Base-by-base conservation (phyloP, 768 basidiomycete species). In the Tulasnella sp. region DNA sequence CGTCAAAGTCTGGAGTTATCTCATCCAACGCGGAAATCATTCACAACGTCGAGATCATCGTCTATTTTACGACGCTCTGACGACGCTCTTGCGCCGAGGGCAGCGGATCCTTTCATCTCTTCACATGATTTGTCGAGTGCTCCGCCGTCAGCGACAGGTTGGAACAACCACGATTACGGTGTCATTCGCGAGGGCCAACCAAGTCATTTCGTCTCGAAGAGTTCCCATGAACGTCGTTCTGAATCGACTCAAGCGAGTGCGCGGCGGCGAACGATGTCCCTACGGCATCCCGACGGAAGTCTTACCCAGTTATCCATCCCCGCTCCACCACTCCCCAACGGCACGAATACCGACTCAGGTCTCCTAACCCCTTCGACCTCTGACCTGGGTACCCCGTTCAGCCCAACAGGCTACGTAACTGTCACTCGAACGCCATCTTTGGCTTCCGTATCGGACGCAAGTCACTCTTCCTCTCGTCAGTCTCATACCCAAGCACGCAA, bases 251-350 rank as follows among this genome's bases (percentile, higher is more conserved):
- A 26, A 1, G 29, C 61, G 11, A 13, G 32, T 29, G 29, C 29
- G 16, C 61, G 61, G 26, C 26, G 61, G n/a, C 61, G 61, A 67
- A 67, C 61, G 32, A 67, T 67, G 61, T 67, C 61, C 32, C 61
- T 67, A 15, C 61, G 61, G 16, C 61, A 67, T 67, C 61, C 61
- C 5, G 61, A 67, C 35, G 61, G 61, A 4, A 67, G 61, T 5
- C 32, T 67, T 29, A 67, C 61, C 29, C 61, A 67, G 23, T 15
- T 67, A 26, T 67, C 61, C 29, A 67, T 67, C 15, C 61, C 61
- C 16, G 61, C 61, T 13, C 61, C 61, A 35, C 61, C 61, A 5
- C 61, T 67, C 15, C 61, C 61, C 4, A 67, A 26, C 29, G 61
- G 61, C 32, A 13, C 61, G 29, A 67, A 67, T 67, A 18, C 29